A percentile compares a stretch with the other conserved stretches of the same genome.
These are phyloP conservation scores for Globisporangium irregulare DNA, from an alignment of 352 stramenopile genomes.

Conservation along the genomic window DNA sequence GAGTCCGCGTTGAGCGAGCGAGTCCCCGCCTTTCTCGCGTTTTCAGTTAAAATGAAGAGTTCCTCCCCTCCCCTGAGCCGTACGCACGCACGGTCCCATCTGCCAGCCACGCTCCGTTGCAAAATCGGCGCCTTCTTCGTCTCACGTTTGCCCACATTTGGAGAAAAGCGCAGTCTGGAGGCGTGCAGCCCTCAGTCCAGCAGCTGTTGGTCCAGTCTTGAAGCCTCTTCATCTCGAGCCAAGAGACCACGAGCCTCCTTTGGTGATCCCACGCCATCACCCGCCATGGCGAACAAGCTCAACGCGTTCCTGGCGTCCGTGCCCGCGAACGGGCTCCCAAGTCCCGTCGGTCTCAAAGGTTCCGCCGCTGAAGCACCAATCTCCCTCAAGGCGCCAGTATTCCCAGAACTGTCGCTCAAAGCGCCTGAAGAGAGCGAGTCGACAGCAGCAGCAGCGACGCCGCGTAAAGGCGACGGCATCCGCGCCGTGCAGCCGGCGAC, in stretches of 20 bases:
- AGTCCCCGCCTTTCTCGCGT: neutral
- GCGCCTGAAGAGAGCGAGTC: neutral
- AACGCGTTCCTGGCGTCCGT: slow-evolving; percentile 75
- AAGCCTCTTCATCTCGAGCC: neutral
- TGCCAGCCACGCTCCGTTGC: neutral
- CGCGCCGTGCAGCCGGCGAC: slow-evolving; percentile 31
- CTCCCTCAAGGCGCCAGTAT: slow-evolving; percentile 9
- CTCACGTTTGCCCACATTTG: neutral
- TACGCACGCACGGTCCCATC: neutral
- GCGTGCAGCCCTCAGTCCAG: neutral
- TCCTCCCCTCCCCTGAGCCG: too few species aligned
- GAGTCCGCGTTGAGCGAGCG: neutral
- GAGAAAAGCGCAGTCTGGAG: neutral
- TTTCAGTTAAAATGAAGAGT: neutral
- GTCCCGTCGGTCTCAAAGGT: slow-evolving; percentile 20
- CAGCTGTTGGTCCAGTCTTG: neutral
- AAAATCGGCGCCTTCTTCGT: neutral
- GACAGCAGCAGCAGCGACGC: neutral
- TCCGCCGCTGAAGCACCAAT: neutral
- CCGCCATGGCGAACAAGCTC: slow-evolving; percentile 60
- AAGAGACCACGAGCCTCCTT: neutral
- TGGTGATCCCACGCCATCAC: neutral
- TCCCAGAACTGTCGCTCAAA: slow-evolving; percentile 32
- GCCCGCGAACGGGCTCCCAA: slow-evolving; percentile 51
- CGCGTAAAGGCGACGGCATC: slow-evolving; percentile 1